Evolutionary conservation across 306 rosid genomes (phyloP), one percentile per base, ranked within the genome.

Genomic region (Amphicarpaea edgeworthii): DNA sequence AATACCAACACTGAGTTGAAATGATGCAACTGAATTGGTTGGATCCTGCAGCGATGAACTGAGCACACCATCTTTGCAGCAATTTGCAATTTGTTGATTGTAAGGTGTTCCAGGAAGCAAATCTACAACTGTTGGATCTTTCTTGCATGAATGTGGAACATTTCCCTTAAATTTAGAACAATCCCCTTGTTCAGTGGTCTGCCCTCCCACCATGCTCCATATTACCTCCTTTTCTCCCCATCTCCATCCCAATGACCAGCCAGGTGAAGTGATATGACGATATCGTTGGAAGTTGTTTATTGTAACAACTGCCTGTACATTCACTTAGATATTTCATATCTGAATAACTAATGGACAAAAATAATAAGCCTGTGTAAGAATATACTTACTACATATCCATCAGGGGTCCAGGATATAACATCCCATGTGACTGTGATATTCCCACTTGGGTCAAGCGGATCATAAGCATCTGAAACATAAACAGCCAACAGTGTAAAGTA

Each of bases 11-110:
- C 85, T 85, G 15, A 91, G 68, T 82, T 91, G 98, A 87, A 93
- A 93, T 26, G 97, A 82, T 15, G 87, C 79, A 2, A 49, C 92
- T 17, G 93, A 86, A n/a, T 82, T 84, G 47, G 47, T 42, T 28
- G 96, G 87, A 78, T 93, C 93, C 79, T 91, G 98, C 12, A n/a
- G 86, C 89, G 82, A 89, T 12, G 98, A 88, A 64, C 67, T 84
- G 32, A 91, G 93, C 23, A 93, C 92, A 6, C 98, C 97, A 5
- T 96, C 98, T 81, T 82, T 91, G 88, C 98, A 91, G 80, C 98
- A 93, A 85, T 93, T 93, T 19, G 92, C 82, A 32, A 82, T 45
- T 83, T 91, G 98, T 75, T 79, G 87, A 76, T 93, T 93, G 88
- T 89, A 93, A 37, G 97, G 96, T 28, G 98, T 88, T 70, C 98